Evolutionary conservation across 306 rosid genomes (phyloP), one percentile per base, ranked within the genome.

Genomic region (Benincasa hispida): DNA sequence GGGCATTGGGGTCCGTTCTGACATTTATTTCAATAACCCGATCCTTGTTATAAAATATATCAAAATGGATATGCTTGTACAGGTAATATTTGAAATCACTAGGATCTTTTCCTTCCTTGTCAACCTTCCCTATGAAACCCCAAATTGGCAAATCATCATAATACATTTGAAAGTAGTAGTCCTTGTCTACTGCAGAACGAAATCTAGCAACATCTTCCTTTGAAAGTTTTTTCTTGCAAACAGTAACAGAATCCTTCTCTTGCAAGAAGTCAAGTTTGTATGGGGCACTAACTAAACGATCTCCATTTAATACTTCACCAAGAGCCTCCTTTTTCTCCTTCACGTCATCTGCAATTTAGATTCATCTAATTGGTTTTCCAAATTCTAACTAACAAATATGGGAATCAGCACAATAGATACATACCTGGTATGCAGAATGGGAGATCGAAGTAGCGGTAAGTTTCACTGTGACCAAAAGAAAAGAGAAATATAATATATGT

Each of bases 281-380:
- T 2, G 98, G 92, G 37, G 98, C 91, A 76, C 87, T 87, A 14
- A 91, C 91, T 50, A 93, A 84, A 13, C 94, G 89, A 83, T 93
- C 97, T n/a, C 98, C 98, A 72, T 90, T 90, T 76, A 93, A 81
- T 1, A 93, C 91, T 83, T 93, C 98, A 39, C 96, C 96, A 8
- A 93, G 88, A 62, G 98, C 96, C 85, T 93, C 96, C 81, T 86
- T 90, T 72, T 90, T 93, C 79, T 91, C 98, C 65, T 87, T 86
- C 74, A 88, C 74, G 76, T 81, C 18, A 32, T 13, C 98, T 93
- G 87, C 81, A 72, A 28, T 74, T 51, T 59, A 56, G 60, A 76
- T 57, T 81, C 80, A 81, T 57, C 48, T 25, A 45, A 75, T 35
- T 54, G 75, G 62, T 51, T 51, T 9, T 11, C 25, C 10, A 13